phyloP scores from a whole-genome alignment of 73 alveolate genomes.

The Symbiodinium natans region DNA sequence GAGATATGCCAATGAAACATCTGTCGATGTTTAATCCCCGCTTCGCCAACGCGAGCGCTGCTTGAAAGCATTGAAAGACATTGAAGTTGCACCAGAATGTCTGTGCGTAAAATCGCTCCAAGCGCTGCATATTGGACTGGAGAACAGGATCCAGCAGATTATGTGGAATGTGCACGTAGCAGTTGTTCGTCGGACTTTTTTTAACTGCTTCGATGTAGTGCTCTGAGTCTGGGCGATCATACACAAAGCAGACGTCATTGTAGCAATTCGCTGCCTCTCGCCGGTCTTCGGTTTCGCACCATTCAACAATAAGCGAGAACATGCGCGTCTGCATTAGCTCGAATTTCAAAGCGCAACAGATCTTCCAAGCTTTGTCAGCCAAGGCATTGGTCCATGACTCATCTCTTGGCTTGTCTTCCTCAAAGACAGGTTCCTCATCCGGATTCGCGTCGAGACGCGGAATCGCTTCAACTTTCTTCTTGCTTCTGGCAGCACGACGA shows the following conservation, averaged over 20 bases:
- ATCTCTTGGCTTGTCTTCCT: background rate
- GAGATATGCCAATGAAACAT: background rate
- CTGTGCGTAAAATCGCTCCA: background rate
- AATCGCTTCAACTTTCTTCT: background rate
- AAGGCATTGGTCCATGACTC: background rate
- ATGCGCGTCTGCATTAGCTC: slow-evolving; percentile 3
- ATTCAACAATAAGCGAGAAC: background rate
- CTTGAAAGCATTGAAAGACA: background rate
- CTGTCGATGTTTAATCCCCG: background rate
- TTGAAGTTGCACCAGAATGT: background rate
- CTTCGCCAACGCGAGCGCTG: slow-evolving; percentile 1
- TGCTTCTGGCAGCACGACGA: background rate
- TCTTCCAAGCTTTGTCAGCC: slow-evolving; percentile 1
- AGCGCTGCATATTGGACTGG: background rate
- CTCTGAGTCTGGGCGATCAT: background rate
- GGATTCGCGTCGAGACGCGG: background rate
- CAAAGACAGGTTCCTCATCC: background rate
- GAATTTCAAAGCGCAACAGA: background rate
- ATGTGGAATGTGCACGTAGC: background rate
- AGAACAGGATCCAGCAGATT: background rate
- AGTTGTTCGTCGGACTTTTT: background rate
- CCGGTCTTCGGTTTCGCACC: background rate
- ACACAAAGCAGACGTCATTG: background rate
- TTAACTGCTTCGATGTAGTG: background rate
- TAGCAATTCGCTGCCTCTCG: background rate